Percentiles rank a stretch among this genome's conserved stretches.
These are phyloP conservation scores for Gossypium gossypioides DNA, from an alignment of 441 rosid species.

Conservation along the genomic window DNA sequence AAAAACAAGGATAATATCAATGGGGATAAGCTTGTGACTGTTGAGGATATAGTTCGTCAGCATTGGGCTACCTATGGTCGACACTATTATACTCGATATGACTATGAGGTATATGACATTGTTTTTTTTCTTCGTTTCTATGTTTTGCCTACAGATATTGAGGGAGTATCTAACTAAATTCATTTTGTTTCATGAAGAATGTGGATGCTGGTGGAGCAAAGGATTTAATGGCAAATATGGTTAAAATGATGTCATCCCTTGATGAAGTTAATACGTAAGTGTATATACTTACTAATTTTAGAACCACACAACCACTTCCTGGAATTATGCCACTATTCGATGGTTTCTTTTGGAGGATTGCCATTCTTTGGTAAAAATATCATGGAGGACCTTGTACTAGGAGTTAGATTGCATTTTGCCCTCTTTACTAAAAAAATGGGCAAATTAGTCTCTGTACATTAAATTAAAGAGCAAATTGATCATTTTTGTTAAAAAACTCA, in stretches of 20 bases:
- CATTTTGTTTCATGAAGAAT: conserved; percentile 44
- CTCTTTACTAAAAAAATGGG: too few species aligned
- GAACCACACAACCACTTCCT: not conserved
- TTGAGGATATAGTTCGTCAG: conserved; percentile 82
- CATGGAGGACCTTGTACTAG: too few species aligned
- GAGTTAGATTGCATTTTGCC: too few species aligned
- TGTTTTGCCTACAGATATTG: conserved; percentile 1
- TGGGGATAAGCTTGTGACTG: conserved; percentile 66
- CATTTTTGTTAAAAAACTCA: too few species aligned
- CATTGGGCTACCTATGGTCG: conserved; percentile 93
- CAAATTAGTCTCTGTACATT: too few species aligned
- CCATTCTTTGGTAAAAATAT: not conserved
- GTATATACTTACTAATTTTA: not conserved
- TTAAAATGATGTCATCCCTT: conserved; percentile 63
- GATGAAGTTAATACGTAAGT: conserved; percentile 66
- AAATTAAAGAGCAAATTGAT: too few species aligned
- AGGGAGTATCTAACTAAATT: conserved; percentile 19
- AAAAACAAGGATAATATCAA: conserved; percentile 59
- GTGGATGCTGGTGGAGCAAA: conserved; percentile 89
- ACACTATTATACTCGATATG: conserved; percentile 91
- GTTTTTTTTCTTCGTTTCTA: not conserved
- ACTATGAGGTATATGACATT: conserved; percentile 61
- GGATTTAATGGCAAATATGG: conserved; percentile 78
- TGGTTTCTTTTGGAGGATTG: not conserved
- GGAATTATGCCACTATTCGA: not conserved